Evolutionary conservation across 208 protist species (phyloP), one percentile per base, ranked within the genome.

Genomic region (Wallacemonas sp.): DNA sequence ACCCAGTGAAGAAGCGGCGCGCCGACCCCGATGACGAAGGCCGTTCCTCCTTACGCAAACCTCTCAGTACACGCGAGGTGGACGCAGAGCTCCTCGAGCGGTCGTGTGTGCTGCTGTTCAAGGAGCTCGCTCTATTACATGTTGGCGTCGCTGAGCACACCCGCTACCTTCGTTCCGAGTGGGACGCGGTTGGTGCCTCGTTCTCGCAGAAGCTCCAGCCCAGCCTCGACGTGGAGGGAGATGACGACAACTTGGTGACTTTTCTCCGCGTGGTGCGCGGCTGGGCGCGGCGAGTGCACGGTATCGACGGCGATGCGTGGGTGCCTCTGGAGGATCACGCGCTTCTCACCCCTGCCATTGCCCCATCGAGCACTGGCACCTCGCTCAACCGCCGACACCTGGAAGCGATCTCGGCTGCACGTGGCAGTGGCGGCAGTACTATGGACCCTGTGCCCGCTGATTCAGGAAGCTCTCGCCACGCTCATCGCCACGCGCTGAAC

Each of bases 81-180:
- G 55, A 58, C n/a, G 24, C 58, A 24, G 4, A 54, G 52, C 29
- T 60, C 33, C 57, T 73, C n/a, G 50, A 72, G 48, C 57, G 38
- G 15, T 38, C 29, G 22, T 59, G 61, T 21, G 29, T 59, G 36
- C 68, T 80, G n/a, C 29, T 80, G 41, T 62, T 59, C 36, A 75
- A 76, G 74, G 64, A 80, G 64, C 41, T 80, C 2, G 22, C 57
- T 10, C n/a, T 80, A 6, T 13, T 71, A 15, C 70, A 80, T 53
- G 65, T 64, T 10, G 68, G 63, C 1, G 34, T 80, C 6, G 54
- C 54, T 8, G 62, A 65, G 59, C 68, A 71, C 21, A 61, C 50
- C 22, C 58, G 27, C 32, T 44, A 71, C 64, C 15, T 50, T 5
- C 24, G 22, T 21, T 24, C 30, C 10, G 58, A 77, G 13, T 77